Evolutionary conservation across 352 stramenopile genomes (phyloP), one percentile per base, ranked within the genome.

Genomic region (Pythium angustatum): DNA sequence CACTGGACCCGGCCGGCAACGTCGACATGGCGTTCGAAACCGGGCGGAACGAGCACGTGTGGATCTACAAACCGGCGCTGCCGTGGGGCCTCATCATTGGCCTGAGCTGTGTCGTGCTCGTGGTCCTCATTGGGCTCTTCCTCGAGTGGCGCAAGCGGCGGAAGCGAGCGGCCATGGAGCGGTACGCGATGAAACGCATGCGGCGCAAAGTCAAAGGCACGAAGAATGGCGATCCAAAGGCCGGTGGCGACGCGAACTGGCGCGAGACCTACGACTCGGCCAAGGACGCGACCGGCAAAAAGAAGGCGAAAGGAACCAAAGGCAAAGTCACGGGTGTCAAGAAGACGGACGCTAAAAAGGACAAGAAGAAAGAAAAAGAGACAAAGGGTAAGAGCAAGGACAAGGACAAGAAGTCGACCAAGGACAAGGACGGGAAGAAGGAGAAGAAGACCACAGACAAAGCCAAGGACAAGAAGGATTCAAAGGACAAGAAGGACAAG

Each of bases 161-260:
- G 51, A 96, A 93, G 70, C 93, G 89, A 48, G 78, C 80, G 21
- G 92, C 90, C 21, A 93, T 98, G 75, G 88, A 98, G 64, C 85
- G 89, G n/a, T 98, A 98, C 66, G 90, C 92, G 5, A 96, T 98
- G 77, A 97, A 98, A 69, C 87, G 94, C 51, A 96, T 98, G 84
- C 79, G 92, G 5, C 76, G 94, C 49, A 98, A 98, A 64, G 90
- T 98, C 65, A 98, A 98, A 66, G 86, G 81, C 63, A 88, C 82
- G 40, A 87, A 92, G 58, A 78, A 12, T 3, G 53, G 48, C 5
- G 48, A 55, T 8, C 27, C 27, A 8, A 55, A 51, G 27, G 30
- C 78, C 4, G 58, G 68, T 15, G 68, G 69, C 21, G 85, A 92
- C 27, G 78, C 73, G 0, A 85, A 96, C 69, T 95, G 86, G 85